phyloP scores from a whole-genome alignment of 805 yeast genomes.

The Vanderwaltozyma tropicalis region DNA sequence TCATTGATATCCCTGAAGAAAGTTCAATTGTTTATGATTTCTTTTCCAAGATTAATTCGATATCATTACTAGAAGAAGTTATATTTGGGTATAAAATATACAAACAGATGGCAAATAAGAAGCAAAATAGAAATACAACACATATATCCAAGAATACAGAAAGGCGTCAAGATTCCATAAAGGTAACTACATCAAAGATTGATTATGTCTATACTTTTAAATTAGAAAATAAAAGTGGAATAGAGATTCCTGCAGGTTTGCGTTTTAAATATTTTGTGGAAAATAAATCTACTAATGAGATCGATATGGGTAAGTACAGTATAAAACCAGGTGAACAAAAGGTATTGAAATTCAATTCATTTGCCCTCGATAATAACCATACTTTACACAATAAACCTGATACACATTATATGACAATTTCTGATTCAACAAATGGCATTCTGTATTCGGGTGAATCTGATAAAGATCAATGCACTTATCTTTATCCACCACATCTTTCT shows the following conservation, averaged over 20 bases:
- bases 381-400: too few species aligned
- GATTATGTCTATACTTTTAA: neutral
- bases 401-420: neutral
- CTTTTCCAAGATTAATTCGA: slow-evolving; percentile 14
- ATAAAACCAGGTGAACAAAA: neutral
- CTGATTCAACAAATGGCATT: neutral
- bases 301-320: neutral
- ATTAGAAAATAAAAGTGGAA: neutral
- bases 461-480: neutral
- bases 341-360: neutral
- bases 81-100: slow-evolving; percentile 12
- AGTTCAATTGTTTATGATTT: slow-evolving; percentile 16
- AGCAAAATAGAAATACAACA: neutral
- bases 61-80: slow-evolving; percentile 11
- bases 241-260: slow-evolving; percentile 8
- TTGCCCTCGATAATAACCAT: neutral
- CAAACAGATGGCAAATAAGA: neutral
- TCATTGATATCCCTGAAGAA: slow-evolving; percentile 14
- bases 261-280: neutral
- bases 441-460: neutral
- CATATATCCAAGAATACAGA: too few species aligned
- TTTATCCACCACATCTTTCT: neutral
- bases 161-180: neutral
- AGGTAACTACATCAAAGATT: neutral
- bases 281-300: neutral